Conservation (phyloP, 495 filamentous ascomycete species). For the Jackrogersella multiformis region DNA sequence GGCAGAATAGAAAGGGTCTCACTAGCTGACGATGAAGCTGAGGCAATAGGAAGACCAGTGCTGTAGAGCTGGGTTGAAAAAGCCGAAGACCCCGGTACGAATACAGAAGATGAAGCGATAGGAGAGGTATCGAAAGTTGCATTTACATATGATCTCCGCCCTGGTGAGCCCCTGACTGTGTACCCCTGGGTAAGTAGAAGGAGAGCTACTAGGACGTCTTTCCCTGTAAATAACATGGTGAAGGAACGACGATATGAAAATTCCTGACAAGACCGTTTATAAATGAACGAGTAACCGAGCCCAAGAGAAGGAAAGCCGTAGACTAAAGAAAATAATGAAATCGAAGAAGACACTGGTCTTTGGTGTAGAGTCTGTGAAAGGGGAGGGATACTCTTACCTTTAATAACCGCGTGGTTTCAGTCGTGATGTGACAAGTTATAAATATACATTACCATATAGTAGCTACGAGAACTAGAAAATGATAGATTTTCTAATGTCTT, state of each 20-base stretch:
- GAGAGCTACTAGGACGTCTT: conserved; percentile 17
- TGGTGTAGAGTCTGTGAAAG: background rate
- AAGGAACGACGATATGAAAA: conserved; percentile 10
- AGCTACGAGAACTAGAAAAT: background rate
- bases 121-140: background rate
- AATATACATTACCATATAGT: background rate
- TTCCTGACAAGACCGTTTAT: conserved; percentile 7
- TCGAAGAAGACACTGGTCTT: conserved; percentile 8
- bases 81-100: background rate
- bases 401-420: conserved; percentile 9
- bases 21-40: background rate
- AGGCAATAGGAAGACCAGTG: too few species aligned
- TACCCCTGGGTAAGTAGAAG: conserved; percentile 18
- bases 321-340: conserved; percentile 23
- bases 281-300: conserved; percentile 31
- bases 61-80: background rate
- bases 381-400: conserved; percentile 1
- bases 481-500: background rate
- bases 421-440: background rate
- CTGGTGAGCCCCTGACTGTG: conserved; percentile 3
- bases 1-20: background rate
- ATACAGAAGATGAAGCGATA: background rate
- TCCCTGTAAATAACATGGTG: conserved; percentile 34
- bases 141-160: background rate
- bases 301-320: conserved; percentile 22